Conservation (phyloP, 2,329 filamentous ascomycete genomes). For the Fusarium anguioides region DNA sequence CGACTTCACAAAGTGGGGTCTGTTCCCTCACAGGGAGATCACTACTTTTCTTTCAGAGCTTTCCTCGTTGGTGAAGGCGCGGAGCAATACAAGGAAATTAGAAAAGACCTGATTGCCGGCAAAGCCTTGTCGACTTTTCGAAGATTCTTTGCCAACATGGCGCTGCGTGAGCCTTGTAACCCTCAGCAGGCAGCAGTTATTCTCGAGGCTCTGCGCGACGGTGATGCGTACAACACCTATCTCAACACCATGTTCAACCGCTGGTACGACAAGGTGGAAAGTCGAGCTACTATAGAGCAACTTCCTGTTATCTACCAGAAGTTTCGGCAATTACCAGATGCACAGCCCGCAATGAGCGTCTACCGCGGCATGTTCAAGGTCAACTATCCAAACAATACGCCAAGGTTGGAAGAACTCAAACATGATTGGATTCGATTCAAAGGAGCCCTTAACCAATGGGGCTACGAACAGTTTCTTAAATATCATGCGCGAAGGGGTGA, state of each 20-base stretch:
- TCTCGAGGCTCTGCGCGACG: conserved; percentile 55
- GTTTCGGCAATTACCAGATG: conserved; percentile 57
- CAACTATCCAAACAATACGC: conserved; percentile 52
- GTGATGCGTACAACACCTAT: conserved; percentile 57
- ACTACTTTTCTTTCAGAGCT: conserved; percentile 51
- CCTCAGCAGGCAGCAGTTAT: conserved; percentile 52
- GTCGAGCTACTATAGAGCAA: conserved; percentile 46
- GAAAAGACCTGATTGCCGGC: conserved; percentile 34
- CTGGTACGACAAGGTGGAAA: conserved; percentile 45
- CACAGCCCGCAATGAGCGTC: conserved; percentile 52
- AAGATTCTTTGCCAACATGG: conserved; percentile 48
- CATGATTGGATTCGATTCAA: conserved; percentile 60
- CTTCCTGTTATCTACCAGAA: conserved; percentile 58
- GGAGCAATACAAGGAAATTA: conserved; percentile 40
- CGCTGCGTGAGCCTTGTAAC: conserved; percentile 49
- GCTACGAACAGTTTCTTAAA: conserved; percentile 60
- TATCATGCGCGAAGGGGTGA: conserved; percentile 63
- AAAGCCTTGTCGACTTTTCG: conserved; percentile 45
- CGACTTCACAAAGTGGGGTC: conserved; percentile 40
- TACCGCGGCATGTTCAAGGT: conserved; percentile 60
- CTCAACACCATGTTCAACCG: conserved; percentile 51
- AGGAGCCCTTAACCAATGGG: conserved; percentile 55
- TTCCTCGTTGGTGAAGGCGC: conserved; percentile 47
- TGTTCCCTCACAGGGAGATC: conserved; percentile 45
- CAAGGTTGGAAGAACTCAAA: conserved; percentile 59